A percentile compares a stretch with the other conserved stretches of the same genome.
These are phyloP conservation scores for Colletotrichum sp. DNA, from an alignment of 2,329 filamentous ascomycete species.

Conservation along the genomic window DNA sequence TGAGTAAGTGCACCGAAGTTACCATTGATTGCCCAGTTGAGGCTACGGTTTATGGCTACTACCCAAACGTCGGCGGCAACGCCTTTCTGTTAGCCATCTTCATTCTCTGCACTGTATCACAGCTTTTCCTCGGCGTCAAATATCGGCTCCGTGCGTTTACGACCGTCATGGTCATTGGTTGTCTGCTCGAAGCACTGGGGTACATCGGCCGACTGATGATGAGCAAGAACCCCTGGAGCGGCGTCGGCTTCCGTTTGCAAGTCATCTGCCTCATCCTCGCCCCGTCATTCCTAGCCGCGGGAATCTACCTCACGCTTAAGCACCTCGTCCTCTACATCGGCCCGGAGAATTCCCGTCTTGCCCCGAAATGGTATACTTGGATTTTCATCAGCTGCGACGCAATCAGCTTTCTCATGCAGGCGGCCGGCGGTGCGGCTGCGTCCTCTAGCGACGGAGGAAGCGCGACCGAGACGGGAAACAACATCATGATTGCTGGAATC, in stretches of 20 bases:
- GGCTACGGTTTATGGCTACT: not conserved
- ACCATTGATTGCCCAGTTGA: not conserved
- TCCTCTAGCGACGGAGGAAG: not conserved
- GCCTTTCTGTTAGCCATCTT: not conserved
- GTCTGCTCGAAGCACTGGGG: slow-evolving; percentile 17
- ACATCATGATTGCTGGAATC: not conserved
- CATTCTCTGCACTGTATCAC: not conserved
- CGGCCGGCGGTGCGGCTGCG: slow-evolving; percentile 58
- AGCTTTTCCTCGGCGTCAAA: not conserved
- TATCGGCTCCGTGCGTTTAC: not conserved
- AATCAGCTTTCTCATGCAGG: slow-evolving; percentile 60
- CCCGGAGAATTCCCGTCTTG: not conserved
- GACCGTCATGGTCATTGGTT: slow-evolving; percentile 1
- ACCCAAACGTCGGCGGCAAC: not conserved
- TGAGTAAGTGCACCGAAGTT: not conserved
- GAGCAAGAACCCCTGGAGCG: slow-evolving; percentile 5
- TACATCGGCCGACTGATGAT: slow-evolving; percentile 20
- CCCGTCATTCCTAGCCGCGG: slow-evolving; percentile 17
- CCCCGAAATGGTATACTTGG: slow-evolving; percentile 47
- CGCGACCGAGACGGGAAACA: not conserved
- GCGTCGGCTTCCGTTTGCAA: not conserved
- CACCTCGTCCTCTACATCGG: slow-evolving; percentile 7
- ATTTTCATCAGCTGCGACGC: slow-evolving; percentile 65
- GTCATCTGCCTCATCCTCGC: slow-evolving; percentile 14
- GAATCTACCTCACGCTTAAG: slow-evolving; percentile 17